Evolutionary conservation across 371 early-diverging fungal genomes (phyloP), one percentile per base, ranked within the genome.

Genomic region (Apophysomyces ossiformis): DNA sequence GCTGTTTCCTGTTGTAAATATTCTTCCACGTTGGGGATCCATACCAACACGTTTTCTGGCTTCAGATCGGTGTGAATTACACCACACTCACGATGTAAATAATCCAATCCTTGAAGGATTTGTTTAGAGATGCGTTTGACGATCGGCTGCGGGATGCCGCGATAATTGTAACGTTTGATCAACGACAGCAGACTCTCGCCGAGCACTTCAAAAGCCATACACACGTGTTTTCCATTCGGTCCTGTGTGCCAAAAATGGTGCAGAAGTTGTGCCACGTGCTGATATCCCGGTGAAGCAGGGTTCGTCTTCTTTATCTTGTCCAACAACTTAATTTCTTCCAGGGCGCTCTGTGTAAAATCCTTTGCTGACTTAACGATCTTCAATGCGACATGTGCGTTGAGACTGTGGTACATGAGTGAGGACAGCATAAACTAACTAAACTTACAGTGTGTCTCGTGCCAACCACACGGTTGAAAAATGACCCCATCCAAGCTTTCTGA

Each of bases 21-120:
- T 0, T 72, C 67, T 56, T 93, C 93, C 8, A 94, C 91, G 67
- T 92, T 85, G 46, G 94, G 93, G 39, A 95, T 89, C 66, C 93
- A 94, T 7, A 96, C 93, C 41, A 96, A 81, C 7, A 96, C 94
- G 74, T 96, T 96, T 73, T 96, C 99, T 0, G 99, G 99, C 73
- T 99, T 99, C 45, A 99, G 72, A 75, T 99, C 99, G 0, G 99
- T 97, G 82, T 99, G 99, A 54, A 98, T 95, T 72, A 99, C 96
- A n/a, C 92, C 92, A 82, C 99, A 97, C 63, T 94, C 92, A n/a
- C 90, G 74, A 74, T 98, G 99, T 66, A 98, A 82, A 69, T 95
- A 98, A 64, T 96, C 97, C 62, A 98, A 77, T 5, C 95, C 97
- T 79, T 90, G 83, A 37, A 97, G 76, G 0, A 96, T 87, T 71